A percentile compares a stretch with the other conserved stretches of the same genome.
Evolutionary conservation across 2,329 filamentous ascomycete species (phyloP).

Genomic region (Dactylellina leptospora): DNA sequence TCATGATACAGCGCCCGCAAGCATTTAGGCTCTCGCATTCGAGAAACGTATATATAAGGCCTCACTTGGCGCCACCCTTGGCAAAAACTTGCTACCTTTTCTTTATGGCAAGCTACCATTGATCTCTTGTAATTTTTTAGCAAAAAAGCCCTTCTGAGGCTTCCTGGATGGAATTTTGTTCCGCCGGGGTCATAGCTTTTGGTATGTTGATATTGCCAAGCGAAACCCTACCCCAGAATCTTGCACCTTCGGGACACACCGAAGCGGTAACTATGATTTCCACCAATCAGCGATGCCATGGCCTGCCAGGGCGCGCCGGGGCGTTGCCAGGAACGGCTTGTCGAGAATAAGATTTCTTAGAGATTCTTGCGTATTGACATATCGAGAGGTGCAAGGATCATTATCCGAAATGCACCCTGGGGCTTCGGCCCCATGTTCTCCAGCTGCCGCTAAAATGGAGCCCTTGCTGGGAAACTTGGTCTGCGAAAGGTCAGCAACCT

Average conservation of each 20-base stretch:
- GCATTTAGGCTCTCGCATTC: no score
- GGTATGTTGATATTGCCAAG: slow-evolving; percentile 28
- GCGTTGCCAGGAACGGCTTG: slow-evolving; percentile 23
- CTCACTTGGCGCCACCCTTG: no score
- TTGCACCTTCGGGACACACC: slow-evolving; percentile 28
- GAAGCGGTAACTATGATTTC: slow-evolving; percentile 43
- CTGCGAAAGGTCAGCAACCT: slow-evolving; percentile 2
- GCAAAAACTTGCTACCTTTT: no score
- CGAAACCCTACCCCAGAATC: slow-evolving; percentile 30
- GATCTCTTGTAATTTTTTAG: no score
- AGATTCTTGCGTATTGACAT: slow-evolving; percentile 14
- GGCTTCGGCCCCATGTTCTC: slow-evolving; percentile 30
- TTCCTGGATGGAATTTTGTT: slow-evolving; percentile 52
- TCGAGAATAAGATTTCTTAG: slow-evolving; percentile 43
- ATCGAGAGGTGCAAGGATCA: slow-evolving; percentile 24
- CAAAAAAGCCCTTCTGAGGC: slow-evolving; percentile 2
- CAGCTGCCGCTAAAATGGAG: slow-evolving; percentile 3
- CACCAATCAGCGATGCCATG: slow-evolving; percentile 40
- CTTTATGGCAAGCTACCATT: no score
- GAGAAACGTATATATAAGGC: no score
- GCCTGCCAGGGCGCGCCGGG: slow-evolving; percentile 13
- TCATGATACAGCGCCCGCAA: no score
- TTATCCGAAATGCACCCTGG: slow-evolving; percentile 52
- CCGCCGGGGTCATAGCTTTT: slow-evolving; percentile 22
- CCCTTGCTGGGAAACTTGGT: neutral